Evolutionary conservation across 345 rosid species (phyloP), one percentile per base, ranked within the genome.

Genomic region (Viola odorata): DNA sequence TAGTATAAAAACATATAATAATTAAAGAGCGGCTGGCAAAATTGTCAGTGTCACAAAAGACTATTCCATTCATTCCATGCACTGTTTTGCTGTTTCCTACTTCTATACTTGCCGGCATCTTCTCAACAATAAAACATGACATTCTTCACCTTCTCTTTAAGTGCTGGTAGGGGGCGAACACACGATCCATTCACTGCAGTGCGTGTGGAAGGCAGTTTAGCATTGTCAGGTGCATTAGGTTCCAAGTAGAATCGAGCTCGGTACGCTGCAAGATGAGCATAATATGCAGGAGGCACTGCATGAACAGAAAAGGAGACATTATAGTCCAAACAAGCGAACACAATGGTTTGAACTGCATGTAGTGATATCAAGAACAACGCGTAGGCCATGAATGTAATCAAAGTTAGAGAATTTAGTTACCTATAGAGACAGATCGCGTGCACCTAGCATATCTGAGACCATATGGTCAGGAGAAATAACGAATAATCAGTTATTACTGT

Each of bases 241-340:
- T 94, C 99, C 97, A 90, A 85, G 64, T 94, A 94, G 83, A 94
- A 94, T n/a, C 99, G 87, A 53, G 99, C 99, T 66, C 96, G 81
- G 62, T 90, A 94, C 37, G 99, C 99, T 16, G 97, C 99, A 14
- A 94, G 88, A 78, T 94, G 99, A 1, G 99, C 99, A 69, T 94
- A 90, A 53, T 94, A 94, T 1, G 97, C 99, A 13, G 97, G 99
- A 4, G 99, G 99, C 47, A 94, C 99, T 94, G 82, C 68, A 72
- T 67, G 13, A 6, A 47, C 53, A 60, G 6, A 41, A 59, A 17
- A 39, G 5, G 0, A 4, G 0, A n/a, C 11, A 8, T 7, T 8
- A 2, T 6, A 7, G 8, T 42, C 11, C 11, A 42, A 42, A 42
- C 7, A 42, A 11, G 45, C 7, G 3, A 42, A 23, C 32, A 11